Evolutionary conservation across 2,329 filamentous ascomycete genomes (phyloP).

Genomic region (Alternaria sp.): DNA sequence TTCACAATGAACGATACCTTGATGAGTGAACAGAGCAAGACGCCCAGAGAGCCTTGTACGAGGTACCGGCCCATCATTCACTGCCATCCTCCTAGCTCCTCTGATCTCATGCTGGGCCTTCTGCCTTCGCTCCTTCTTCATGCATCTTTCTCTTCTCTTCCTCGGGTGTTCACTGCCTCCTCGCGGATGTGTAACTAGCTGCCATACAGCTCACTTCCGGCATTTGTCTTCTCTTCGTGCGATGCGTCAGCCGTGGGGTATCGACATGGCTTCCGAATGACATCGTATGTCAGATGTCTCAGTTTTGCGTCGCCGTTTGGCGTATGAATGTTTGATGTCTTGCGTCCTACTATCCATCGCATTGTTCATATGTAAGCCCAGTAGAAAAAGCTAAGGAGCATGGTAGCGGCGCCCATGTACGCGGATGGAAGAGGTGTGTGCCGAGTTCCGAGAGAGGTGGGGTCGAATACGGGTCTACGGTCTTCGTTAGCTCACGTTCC

Average conservation of each 20-base stretch:
- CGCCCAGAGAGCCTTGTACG: neutral
- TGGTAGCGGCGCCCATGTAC: constrained; percentile 4
- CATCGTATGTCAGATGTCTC: neutral
- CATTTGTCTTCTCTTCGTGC: neutral
- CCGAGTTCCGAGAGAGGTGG: constrained; percentile 7
- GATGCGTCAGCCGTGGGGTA: neutral
- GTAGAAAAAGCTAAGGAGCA: constrained; percentile 15
- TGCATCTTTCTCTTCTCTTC: neutral
- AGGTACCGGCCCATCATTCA: neutral
- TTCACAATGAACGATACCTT: neutral
- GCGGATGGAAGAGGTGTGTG: constrained; percentile 6
- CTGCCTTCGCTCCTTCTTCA: neutral
- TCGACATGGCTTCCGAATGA: neutral
- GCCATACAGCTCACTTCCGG: neutral
- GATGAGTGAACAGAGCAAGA: neutral
- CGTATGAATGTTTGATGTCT: neutral
- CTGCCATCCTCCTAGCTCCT: neutral
- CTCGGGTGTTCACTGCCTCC: neutral
- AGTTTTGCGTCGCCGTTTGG: neutral
- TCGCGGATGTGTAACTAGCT: neutral
- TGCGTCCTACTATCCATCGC: neutral
- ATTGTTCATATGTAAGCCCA: constrained; percentile 18
- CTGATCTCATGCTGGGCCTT: neutral
- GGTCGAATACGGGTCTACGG: neutral
- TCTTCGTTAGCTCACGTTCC: constrained; percentile 16